phyloP scores from a whole-genome alignment of 306 rosid genomes.

The Cicer cuneatum region DNA sequence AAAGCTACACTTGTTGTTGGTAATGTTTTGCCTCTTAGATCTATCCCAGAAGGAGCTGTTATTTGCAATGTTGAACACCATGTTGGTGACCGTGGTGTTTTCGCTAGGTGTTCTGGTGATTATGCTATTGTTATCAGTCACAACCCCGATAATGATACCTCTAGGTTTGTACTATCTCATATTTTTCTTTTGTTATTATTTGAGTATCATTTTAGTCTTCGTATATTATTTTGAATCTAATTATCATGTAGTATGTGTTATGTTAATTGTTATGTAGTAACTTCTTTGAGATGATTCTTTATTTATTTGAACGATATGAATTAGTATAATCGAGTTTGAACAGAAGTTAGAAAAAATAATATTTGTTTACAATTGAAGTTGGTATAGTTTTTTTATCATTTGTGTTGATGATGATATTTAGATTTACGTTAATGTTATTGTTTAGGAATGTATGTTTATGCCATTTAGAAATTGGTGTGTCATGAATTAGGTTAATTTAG shows the following conservation, averaged over 20 bases:
- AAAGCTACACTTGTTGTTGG: constrained; percentile 80
- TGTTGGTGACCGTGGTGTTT: constrained; percentile 82
- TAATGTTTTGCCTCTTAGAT: constrained; percentile 66
- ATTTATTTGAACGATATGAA: background rate
- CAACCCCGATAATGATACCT: constrained; percentile 73
- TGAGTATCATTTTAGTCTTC: background rate
- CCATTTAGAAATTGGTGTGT: background rate
- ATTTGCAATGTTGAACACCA: constrained; percentile 83
- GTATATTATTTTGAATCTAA: no score
- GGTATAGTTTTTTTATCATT: no score
- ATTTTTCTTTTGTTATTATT: background rate
- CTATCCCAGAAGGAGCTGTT: constrained; percentile 84
- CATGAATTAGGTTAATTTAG: background rate
- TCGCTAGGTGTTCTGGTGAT: constrained; percentile 76
- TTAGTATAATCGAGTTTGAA: background rate
- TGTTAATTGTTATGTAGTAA: background rate
- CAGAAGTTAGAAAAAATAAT: background rate
- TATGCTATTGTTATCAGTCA: constrained; percentile 84
- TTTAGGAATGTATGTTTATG: background rate
- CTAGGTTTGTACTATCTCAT: constrained; percentile 49
- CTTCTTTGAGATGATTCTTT: no score
- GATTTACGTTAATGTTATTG: background rate
- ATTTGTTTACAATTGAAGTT: no score
- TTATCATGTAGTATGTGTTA: background rate
- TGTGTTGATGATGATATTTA: background rate